Evolutionary conservation across 306 rosid genomes (phyloP).

Genomic region (Citrullus amarus): DNA sequence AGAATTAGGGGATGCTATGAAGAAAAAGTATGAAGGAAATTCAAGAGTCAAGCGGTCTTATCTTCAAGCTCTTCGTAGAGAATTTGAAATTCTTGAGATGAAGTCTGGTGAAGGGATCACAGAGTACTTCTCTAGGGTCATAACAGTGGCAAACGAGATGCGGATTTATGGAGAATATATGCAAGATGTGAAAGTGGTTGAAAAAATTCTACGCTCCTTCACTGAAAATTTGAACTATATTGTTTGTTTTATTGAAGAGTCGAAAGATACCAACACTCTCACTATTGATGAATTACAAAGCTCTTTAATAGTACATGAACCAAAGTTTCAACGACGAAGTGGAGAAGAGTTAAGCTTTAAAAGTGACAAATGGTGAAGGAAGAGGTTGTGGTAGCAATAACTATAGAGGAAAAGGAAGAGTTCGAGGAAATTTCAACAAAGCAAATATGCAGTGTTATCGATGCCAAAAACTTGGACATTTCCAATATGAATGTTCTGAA

Average conservation of each 20-base stretch:
- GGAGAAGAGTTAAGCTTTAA: background rate
- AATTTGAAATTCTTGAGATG: too few relatives aligned
- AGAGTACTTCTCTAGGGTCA: background rate
- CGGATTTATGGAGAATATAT: background rate
- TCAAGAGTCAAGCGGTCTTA: background rate
- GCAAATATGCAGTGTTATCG: background rate
- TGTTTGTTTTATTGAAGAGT: too few relatives aligned
- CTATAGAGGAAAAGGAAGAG: background rate
- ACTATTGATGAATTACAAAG: too few relatives aligned
- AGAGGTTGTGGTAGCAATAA: background rate
- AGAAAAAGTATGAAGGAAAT: background rate
- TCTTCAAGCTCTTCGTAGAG: background rate
- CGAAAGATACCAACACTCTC: too few relatives aligned
- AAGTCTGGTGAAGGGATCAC: too few relatives aligned
- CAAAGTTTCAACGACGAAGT: too few relatives aligned
- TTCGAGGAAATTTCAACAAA: background rate
- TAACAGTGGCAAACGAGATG: background rate
- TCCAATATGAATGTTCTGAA: background rate
- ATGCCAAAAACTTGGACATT: background rate
- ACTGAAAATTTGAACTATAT: background rate
- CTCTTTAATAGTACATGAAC: too few relatives aligned
- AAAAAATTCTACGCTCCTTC: background rate
- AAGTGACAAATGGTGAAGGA: background rate
- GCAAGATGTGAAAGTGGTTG: background rate
- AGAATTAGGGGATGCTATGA: background rate